These are phyloP conservation scores for Coprinopsis cinerea DNA, from an alignment of 768 basidiomycete genomes.

Conservation along the genomic window DNA sequence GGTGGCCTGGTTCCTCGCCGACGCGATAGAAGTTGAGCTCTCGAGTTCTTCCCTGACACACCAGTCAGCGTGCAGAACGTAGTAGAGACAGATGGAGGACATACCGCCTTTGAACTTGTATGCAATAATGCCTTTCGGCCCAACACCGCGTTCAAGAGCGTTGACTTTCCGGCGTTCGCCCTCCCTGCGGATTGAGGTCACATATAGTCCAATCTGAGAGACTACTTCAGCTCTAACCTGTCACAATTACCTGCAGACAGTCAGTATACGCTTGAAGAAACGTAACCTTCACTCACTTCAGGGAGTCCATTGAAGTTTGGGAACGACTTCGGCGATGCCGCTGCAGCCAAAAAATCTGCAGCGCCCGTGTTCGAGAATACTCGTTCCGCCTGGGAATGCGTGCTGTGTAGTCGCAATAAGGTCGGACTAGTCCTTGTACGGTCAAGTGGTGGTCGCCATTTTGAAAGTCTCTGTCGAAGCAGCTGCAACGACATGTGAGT, in stretches of 20 bases:
- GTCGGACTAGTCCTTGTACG: too few species aligned
- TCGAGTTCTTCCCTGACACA: conserved; percentile 77
- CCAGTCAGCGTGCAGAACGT: too few species aligned
- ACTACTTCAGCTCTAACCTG: conserved; percentile 25
- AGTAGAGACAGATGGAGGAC: conserved; percentile 15
- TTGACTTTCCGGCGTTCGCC: conserved; percentile 75
- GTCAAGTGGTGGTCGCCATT: too few species aligned
- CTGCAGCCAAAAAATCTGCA: conserved; percentile 36
- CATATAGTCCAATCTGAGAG: background rate
- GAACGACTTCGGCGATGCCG: conserved; percentile 30
- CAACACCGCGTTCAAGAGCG: conserved; percentile 63
- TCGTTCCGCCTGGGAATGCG: conserved; percentile 11
- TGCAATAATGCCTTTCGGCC: conserved; percentile 50
- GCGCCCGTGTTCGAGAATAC: conserved; percentile 25
- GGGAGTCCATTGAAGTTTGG: conserved; percentile 37
- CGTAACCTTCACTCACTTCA: conserved; percentile 26
- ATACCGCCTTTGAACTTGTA: conserved; percentile 67
- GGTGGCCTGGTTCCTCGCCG: conserved; percentile 59
- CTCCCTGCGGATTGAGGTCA: conserved; percentile 40
- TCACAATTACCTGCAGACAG: conserved; percentile 35
- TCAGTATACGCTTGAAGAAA: background rate
- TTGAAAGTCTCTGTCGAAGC: too few species aligned
- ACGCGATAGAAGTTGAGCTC: conserved; percentile 68
- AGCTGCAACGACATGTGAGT: too few species aligned
- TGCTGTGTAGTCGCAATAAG: too few species aligned